phyloP scores from a whole-genome alignment of 2,329 filamentous ascomycete genomes.

The Mycosphaerelloides madeirae region DNA sequence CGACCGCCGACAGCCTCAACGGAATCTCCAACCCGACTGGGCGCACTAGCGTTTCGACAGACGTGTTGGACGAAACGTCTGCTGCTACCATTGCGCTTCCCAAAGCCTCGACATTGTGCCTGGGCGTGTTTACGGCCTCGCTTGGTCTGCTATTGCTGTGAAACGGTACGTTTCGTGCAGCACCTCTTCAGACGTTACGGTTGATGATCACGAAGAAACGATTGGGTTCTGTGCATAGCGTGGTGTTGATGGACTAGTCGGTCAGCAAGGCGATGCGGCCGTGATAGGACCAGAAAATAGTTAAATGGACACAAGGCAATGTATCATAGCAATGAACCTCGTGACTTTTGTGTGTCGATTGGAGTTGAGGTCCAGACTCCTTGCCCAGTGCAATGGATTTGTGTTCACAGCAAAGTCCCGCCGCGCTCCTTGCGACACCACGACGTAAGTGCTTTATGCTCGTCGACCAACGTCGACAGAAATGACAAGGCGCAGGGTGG shows the following conservation, averaged over 20 bases:
- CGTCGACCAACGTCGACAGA: slow-evolving; percentile 13
- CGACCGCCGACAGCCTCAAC: slow-evolving; percentile 39
- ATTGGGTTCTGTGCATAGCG: slow-evolving; percentile 11
- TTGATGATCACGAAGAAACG: slow-evolving; percentile 11
- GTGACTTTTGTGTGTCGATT: slow-evolving; percentile 1
- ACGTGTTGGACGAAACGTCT: slow-evolving; percentile 11
- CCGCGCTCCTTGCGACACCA: slow-evolving; percentile 17
- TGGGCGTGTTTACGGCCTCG: slow-evolving; percentile 15
- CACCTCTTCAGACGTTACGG: slow-evolving; percentile 3
- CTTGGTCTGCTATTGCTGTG: slow-evolving; percentile 14
- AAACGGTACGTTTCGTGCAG: slow-evolving; percentile 10
- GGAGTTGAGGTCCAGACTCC: slow-evolving; percentile 4
- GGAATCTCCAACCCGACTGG: slow-evolving; percentile 17
- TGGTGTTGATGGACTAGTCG: slow-evolving; percentile 7
- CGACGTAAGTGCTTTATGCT: slow-evolving; percentile 12
- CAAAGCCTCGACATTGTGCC: slow-evolving; percentile 10
- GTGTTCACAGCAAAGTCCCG: slow-evolving; percentile 7
- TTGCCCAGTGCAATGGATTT: slow-evolving; percentile 2
- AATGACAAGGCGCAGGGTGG: slow-evolving; percentile 19
- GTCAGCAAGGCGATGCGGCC: slow-evolving; percentile 9
- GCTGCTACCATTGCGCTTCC: slow-evolving; percentile 6
- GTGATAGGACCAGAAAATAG: slow-evolving; percentile 2
- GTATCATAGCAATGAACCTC: slow-evolving; percentile 4
- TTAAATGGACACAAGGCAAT: slow-evolving; percentile 4
- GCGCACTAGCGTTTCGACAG: slow-evolving; percentile 8